phyloP scores from a whole-genome alignment of 305 asterid species.

The Fraxinus latifolia region DNA sequence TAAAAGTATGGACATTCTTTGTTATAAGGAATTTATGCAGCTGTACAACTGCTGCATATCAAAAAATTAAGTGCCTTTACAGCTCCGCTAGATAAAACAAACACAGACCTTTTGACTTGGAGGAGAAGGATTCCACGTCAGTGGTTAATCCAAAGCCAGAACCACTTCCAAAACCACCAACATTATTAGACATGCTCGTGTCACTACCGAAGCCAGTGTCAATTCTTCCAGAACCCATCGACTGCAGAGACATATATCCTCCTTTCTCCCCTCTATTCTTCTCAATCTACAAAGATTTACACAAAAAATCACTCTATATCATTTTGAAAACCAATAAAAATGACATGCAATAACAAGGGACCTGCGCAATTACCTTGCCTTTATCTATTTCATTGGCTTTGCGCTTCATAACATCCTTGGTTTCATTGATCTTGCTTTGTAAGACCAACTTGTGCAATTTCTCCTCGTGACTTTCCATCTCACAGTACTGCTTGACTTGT shows the following conservation, averaged over 20 bases:
- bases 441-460: constrained; percentile 70
- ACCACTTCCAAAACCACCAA: constrained; percentile 53
- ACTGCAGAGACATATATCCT: constrained; percentile 49
- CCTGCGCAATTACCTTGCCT: constrained; percentile 57
- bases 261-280: constrained; percentile 58
- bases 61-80: background rate
- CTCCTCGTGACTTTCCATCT: constrained; percentile 93
- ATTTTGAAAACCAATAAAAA: background rate
- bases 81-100: constrained; percentile 4
- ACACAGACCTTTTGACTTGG: constrained; percentile 55
- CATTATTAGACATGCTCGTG: constrained; percentile 21
- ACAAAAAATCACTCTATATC: constrained; percentile 1
- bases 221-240: constrained; percentile 52
- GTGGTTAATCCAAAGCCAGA: constrained; percentile 52
- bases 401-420: constrained; percentile 79
- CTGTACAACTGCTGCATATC: background rate
- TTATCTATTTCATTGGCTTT: constrained; percentile 87
- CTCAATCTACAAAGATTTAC: constrained; percentile 44
- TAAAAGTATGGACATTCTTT: background rate
- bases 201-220: constrained; percentile 56
- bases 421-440: constrained; percentile 80
- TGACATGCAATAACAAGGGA: constrained; percentile 1
- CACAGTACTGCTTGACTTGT: constrained; percentile 91
- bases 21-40: constrained; percentile 1
- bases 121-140: constrained; percentile 52